phyloP scores from a whole-genome alignment of 306 rosid genomes.

The Malus fusca region DNA sequence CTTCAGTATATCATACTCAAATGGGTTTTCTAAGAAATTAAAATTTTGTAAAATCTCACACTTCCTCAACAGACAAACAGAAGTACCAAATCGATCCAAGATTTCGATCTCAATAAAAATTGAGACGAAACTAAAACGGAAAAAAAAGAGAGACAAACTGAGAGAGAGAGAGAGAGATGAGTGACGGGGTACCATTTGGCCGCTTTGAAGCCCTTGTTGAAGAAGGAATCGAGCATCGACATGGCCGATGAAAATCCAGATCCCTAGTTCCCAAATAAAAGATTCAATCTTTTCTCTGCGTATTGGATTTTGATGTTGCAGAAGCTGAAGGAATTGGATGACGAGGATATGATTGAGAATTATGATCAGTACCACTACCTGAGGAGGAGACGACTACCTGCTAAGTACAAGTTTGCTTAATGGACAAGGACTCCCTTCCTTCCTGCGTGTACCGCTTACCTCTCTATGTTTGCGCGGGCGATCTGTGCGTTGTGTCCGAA shows the following conservation, averaged over 20 bases:
- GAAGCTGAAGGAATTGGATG: not conserved
- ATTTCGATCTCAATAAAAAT: not conserved
- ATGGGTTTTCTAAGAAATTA: not conserved
- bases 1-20: not conserved
- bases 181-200: slow-evolving; percentile 58
- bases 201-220: slow-evolving; percentile 86
- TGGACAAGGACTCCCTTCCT: not conserved
- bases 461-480: not conserved
- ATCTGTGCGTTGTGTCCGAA: too few species aligned
- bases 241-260: slow-evolving; percentile 19
- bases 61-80: not conserved
- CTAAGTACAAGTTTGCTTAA: slow-evolving; percentile 8
- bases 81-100: not conserved
- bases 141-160: not conserved
- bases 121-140: not conserved
- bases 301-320: not conserved
- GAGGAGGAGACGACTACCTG: not conserved
- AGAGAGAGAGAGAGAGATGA: too few species aligned
- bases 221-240: slow-evolving; percentile 87
- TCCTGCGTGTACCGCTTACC: not conserved
- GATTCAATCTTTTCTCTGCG: not conserved
- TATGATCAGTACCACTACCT: not conserved
- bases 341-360: not conserved
- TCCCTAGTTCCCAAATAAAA: not conserved
- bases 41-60: not conserved